Conservation (phyloP, 1,284 basidiomycete genomes). For the Rhodotorula sp. region DNA sequence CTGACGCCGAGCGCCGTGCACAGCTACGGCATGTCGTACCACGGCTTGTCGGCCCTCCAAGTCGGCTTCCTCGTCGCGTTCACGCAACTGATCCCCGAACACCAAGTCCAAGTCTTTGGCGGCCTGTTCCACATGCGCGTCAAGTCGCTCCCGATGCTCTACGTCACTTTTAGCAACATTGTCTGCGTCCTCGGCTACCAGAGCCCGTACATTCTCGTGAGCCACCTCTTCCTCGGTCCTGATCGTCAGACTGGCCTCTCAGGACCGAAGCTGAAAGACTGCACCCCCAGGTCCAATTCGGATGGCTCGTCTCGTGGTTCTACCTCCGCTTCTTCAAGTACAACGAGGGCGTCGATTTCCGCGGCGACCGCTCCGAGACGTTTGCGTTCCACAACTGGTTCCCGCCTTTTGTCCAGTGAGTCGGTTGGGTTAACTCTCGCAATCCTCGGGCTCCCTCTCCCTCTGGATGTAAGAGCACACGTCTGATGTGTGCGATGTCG, state of each 20-base stretch:
- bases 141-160: constrained; percentile 91
- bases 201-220: constrained; percentile 78
- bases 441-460: neutral
- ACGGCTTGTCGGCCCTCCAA: constrained; percentile 89
- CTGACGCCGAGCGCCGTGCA: neutral
- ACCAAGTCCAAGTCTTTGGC: constrained; percentile 90
- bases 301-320: constrained; percentile 92
- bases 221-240: neutral
- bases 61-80: constrained; percentile 88
- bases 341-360: constrained; percentile 57
- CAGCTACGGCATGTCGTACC: constrained; percentile 83
- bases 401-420: constrained; percentile 86
- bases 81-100: constrained; percentile 95
- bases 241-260: too few species aligned
- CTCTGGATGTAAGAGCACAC: neutral
- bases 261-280: too few species aligned
- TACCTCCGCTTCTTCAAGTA: constrained; percentile 97
- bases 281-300: constrained; percentile 72
- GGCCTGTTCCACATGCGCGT: constrained; percentile 73
- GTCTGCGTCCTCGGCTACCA: constrained; percentile 84
- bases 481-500: too few species aligned
- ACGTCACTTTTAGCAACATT: constrained; percentile 85
- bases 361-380: constrained; percentile 89
- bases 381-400: constrained; percentile 97
- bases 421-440: constrained; percentile 15